These are phyloP conservation scores for Monilinia polystroma DNA, from an alignment of 2,329 filamentous ascomycete species.

Conservation along the genomic window DNA sequence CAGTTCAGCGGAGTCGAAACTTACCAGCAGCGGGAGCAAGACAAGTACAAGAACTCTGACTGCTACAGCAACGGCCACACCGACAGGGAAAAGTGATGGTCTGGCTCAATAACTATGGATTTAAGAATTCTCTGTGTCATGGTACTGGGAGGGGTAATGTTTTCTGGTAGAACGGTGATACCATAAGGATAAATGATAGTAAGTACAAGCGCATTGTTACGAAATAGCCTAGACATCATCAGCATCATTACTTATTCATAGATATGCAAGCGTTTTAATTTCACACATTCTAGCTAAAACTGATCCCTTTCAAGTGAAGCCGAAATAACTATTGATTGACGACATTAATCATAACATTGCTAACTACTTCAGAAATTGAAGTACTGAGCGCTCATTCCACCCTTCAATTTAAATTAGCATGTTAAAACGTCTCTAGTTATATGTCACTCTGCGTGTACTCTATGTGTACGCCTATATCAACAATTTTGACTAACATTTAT, in stretches of 20 bases:
- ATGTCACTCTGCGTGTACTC: no score
- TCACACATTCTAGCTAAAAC: not conserved
- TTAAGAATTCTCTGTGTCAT: not conserved
- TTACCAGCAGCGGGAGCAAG: not conserved
- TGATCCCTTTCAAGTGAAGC: no score
- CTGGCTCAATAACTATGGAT: not conserved
- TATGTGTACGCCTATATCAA: no score
- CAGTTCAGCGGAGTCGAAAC: slow-evolving; percentile 1
- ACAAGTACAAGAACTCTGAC: not conserved
- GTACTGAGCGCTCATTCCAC: no score
- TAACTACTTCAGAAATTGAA: no score
- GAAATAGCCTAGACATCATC: not conserved
- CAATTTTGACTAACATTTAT: no score
- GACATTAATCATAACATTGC: no score
- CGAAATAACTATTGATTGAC: no score
- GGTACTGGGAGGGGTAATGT: not conserved
- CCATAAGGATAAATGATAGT: not conserved
- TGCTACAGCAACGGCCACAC: not conserved
- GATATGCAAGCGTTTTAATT: not conserved
- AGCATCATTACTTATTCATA: not conserved
- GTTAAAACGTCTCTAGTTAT: no score
- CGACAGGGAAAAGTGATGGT: not conserved
- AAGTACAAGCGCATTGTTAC: not conserved
- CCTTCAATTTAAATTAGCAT: no score
- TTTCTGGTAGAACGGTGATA: not conserved